phyloP scores from a whole-genome alignment of 352 stramenopile genomes.

The Pythium aphanidermatum region DNA sequence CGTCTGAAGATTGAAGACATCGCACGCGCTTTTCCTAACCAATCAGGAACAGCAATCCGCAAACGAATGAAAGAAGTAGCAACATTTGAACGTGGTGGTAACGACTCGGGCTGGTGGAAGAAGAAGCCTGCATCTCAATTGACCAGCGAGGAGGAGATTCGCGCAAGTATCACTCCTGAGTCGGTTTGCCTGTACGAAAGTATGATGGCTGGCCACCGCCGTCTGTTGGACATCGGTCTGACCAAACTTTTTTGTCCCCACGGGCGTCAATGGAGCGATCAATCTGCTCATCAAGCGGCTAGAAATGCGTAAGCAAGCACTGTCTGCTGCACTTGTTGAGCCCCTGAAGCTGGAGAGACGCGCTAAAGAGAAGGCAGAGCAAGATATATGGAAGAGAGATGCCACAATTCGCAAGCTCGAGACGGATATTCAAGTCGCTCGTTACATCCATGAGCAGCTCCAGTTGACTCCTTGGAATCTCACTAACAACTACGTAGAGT shows the following conservation, averaged over 20 bases:
- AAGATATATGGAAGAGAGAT: conserved; percentile 70
- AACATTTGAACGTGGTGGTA: conserved; percentile 79
- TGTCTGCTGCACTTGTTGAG: conserved; percentile 46
- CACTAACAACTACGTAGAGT: conserved; percentile 85
- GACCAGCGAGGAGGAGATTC: conserved; percentile 72
- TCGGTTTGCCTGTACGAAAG: conserved; percentile 83
- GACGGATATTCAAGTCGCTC: conserved; percentile 73
- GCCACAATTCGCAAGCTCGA: conserved; percentile 64
- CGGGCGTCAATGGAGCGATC: conserved; percentile 65
- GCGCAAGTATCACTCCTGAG: conserved; percentile 65
- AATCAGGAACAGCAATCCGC: conserved; percentile 74
- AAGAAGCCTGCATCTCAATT: conserved; percentile 60
- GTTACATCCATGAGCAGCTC: conserved; percentile 75
- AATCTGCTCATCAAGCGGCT: conserved; percentile 67
- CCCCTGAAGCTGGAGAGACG: conserved; percentile 43
- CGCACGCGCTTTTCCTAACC: conserved; percentile 70
- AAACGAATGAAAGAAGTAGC: conserved; percentile 85
- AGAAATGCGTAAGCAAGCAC: conserved; percentile 51
- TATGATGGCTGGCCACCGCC: conserved; percentile 82
- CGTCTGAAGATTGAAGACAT: conserved; percentile 84
- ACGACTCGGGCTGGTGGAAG: conserved; percentile 81
- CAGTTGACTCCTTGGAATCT: conserved; percentile 81
- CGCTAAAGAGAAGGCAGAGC: conserved; percentile 52
- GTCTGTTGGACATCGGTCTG: conserved; percentile 69
- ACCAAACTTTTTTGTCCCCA: conserved; percentile 77